phyloP scores from a whole-genome alignment of 192 early-diverging fungal genomes.

The Podila horticola region DNA sequence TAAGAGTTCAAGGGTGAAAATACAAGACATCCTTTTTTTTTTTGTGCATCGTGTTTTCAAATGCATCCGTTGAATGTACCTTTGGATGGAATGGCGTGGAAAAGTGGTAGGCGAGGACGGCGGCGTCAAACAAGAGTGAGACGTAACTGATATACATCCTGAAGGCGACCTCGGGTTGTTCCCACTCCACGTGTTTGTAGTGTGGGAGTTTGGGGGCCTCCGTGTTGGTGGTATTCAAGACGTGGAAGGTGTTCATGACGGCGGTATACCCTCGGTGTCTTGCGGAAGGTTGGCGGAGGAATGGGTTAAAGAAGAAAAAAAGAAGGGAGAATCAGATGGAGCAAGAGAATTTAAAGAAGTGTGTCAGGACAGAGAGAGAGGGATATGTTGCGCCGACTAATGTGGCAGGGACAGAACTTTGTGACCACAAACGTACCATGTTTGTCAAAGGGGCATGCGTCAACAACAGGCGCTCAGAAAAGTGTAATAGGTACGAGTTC shows the following conservation, averaged over 20 bases:
- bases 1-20: too few relatives aligned
- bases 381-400: not conserved
- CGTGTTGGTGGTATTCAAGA: not conserved
- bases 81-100: constrained; percentile 44
- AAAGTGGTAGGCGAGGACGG: constrained; percentile 35
- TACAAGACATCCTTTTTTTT: not conserved
- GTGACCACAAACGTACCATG: too few relatives aligned
- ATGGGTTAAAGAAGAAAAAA: constrained; percentile 1
- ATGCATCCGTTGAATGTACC: constrained; percentile 2
- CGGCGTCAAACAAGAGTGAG: constrained; percentile 42
- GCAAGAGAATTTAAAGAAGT: not conserved
- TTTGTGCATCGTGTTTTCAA: not conserved
- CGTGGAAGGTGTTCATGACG: not conserved
- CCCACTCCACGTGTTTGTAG: constrained; percentile 41
- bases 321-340: not conserved
- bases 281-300: not conserved
- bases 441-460: too few relatives aligned
- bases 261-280: not conserved
- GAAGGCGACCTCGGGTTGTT: constrained; percentile 17
- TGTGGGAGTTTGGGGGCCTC: constrained; percentile 21
- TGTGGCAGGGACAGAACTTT: not conserved
- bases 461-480: too few relatives aligned
- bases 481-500: too few relatives aligned
- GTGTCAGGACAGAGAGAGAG: not conserved
- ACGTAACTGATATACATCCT: constrained; percentile 37